Evolutionary conservation across 2,329 filamentous ascomycete species (phyloP).

Genomic region (Aspergillus chevalieri): DNA sequence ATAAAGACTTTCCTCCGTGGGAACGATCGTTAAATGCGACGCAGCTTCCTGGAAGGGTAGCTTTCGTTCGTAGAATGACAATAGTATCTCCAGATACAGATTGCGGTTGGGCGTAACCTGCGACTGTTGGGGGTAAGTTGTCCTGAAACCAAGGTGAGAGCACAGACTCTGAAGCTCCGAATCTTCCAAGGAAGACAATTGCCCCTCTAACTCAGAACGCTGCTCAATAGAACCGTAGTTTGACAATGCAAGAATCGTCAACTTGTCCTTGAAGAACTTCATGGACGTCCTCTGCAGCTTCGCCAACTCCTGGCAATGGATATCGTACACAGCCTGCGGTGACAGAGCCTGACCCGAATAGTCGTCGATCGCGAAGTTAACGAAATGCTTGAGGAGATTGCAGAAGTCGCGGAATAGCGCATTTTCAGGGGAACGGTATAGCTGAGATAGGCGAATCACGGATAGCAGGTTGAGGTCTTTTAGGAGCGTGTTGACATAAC

Average conservation of each 20-base stretch:
- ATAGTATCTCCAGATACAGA: constrained; percentile 57
- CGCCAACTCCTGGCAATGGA: constrained; percentile 70
- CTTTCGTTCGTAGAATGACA: constrained; percentile 68
- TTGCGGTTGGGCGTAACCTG: constrained; percentile 56
- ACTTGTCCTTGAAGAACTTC: constrained; percentile 79
- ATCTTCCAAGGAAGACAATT: constrained; percentile 68
- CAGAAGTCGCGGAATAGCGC: constrained; percentile 74
- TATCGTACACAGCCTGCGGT: constrained; percentile 66
- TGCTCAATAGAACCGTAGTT: constrained; percentile 87
- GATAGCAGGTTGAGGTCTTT: constrained; percentile 79
- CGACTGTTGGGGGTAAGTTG: constrained; percentile 68
- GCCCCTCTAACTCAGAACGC: constrained; percentile 67
- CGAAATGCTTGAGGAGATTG: constrained; percentile 76
- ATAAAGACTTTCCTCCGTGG: constrained; percentile 75
- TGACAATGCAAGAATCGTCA: constrained; percentile 84
- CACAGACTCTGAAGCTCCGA: constrained; percentile 67
- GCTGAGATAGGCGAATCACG: constrained; percentile 68
- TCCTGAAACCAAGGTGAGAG: constrained; percentile 67
- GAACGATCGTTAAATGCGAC: constrained; percentile 65
- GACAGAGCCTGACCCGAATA: constrained; percentile 74
- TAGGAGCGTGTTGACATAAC: constrained; percentile 85
- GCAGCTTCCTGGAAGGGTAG: constrained; percentile 77
- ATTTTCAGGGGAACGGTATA: constrained; percentile 70
- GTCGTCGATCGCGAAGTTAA: constrained; percentile 84
- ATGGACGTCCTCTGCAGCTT: constrained; percentile 71